A percentile compares a stretch with the other conserved stretches of the same genome.
Conservation (phyloP, 2,329 filamentous ascomycete genomes). For the Alternaria angustiovoidea region DNA sequence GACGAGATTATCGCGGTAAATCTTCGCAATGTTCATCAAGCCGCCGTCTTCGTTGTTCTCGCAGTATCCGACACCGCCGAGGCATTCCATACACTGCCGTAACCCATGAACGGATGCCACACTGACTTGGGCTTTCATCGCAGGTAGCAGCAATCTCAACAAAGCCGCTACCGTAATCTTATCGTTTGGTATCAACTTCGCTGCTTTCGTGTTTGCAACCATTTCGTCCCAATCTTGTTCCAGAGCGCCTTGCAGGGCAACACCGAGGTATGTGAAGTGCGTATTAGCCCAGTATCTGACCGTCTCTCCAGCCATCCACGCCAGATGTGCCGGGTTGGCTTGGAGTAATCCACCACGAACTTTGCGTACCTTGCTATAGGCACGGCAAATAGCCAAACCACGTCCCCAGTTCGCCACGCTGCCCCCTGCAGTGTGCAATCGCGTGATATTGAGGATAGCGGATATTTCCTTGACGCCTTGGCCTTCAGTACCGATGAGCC, state of each 20-base stretch:
- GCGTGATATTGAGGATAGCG: slow-evolving; percentile 72
- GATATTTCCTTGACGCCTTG: slow-evolving; percentile 73
- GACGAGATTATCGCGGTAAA: slow-evolving; percentile 71
- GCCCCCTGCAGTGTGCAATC: slow-evolving; percentile 65
- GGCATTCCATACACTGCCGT: slow-evolving; percentile 66
- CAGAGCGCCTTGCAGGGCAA: slow-evolving; percentile 63
- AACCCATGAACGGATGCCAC: slow-evolving; percentile 56
- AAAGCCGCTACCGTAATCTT: slow-evolving; percentile 22
- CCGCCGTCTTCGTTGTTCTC: slow-evolving; percentile 66
- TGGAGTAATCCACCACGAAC: slow-evolving; percentile 59
- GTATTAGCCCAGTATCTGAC: slow-evolving; percentile 65
- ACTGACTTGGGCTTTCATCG: slow-evolving; percentile 37
- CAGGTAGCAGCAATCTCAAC: slow-evolving; percentile 35
- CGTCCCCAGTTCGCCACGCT: slow-evolving; percentile 64
- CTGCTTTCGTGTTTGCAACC: slow-evolving; percentile 29
- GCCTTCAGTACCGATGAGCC: slow-evolving; percentile 72
- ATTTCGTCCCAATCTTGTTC: slow-evolving; percentile 55
- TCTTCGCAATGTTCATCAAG: slow-evolving; percentile 68
- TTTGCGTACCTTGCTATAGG: slow-evolving; percentile 66
- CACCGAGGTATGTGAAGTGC: slow-evolving; percentile 63
- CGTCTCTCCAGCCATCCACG: slow-evolving; percentile 65
- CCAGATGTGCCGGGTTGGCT: slow-evolving; percentile 65
- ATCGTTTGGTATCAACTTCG: slow-evolving; percentile 32
- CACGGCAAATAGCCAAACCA: slow-evolving; percentile 64
- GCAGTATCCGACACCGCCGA: slow-evolving; percentile 73